phyloP scores from a whole-genome alignment of 2,329 filamentous ascomycete species.

The Aspergillus brunneoviolaceus region DNA sequence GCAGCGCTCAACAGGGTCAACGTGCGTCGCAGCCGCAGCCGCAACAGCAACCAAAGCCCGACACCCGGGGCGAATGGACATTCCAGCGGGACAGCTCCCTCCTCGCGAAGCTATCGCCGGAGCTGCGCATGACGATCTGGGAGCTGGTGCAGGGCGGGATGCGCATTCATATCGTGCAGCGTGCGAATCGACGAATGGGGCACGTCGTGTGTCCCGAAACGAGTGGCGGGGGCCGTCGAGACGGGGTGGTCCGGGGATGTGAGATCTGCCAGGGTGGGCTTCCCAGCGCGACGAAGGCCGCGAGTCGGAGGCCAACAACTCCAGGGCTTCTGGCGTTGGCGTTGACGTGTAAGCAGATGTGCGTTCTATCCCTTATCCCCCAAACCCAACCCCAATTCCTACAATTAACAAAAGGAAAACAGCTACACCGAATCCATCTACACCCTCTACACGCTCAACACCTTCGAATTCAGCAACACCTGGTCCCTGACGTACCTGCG shows the following conservation, averaged over 20 bases:
- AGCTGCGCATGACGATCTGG: constrained; percentile 41
- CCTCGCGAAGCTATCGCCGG: constrained; percentile 34
- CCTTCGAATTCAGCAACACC: constrained; percentile 42
- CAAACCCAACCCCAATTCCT: neutral
- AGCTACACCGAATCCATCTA: constrained; percentile 39
- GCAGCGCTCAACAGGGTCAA: constrained; percentile 6
- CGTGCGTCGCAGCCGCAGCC: neutral
- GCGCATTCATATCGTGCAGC: constrained; percentile 39
- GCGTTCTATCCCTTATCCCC: constrained; percentile 2
- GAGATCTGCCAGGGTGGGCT: constrained; percentile 36
- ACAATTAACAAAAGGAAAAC: neutral
- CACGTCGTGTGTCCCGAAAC: constrained; percentile 31
- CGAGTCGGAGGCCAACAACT: neutral
- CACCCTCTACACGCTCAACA: constrained; percentile 36
- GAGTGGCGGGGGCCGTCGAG: neutral
- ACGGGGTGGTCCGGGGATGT: constrained; percentile 14
- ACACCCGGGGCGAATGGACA: constrained; percentile 14
- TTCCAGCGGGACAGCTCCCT: constrained; percentile 29
- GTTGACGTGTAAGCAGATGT: constrained; percentile 40
- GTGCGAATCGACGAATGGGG: constrained; percentile 30
- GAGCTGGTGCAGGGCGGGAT: constrained; percentile 31
- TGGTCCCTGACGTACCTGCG: constrained; percentile 41
- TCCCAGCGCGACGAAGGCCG: constrained; percentile 19
- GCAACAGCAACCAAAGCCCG: constrained; percentile 8
- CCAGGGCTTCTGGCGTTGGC: constrained; percentile 28